Base-by-base conservation (phyloP, 2,329 filamentous ascomycete genomes). In the Penicillium sp. region DNA sequence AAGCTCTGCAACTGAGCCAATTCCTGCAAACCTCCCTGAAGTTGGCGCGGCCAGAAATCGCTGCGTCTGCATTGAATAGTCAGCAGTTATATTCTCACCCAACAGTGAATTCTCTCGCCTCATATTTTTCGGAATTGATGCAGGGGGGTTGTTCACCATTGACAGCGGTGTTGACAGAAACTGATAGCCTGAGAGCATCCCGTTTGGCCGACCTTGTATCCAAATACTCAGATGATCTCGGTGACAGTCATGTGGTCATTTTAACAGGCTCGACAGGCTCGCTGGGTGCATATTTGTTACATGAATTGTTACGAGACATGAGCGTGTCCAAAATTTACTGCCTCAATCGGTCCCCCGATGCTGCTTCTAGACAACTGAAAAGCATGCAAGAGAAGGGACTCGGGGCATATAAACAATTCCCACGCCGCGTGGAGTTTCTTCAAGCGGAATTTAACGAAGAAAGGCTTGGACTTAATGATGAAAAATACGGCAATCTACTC, bases 401-500 rank as follows among this genome's bases (percentile, higher is more conserved):
- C 11, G 10, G 5, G 10, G 13, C 5, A 43, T 43, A 27, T 9
- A 29, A 22, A 10, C 40, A 27, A 7, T 43, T 43, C 3, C 10
- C 43, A 3, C 42, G 47, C 75, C 40, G 4, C 58, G 65, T 78
- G 5, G 73, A 80, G 47, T 70, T 72, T 43, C 48, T 70, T 5
- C 55, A 62, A 4, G 61, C 62, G 2, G 54, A 68, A 5, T 57
- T 75, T 2, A 56, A 55, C 47, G 9, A 64, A 1, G 45, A 52
- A 4, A 49, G 60, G 3, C 55, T 75, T 4, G 72, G 71, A 1
- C 57, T 75, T 0, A 50, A 51, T 0, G 36, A 52, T 1, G 43
- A 54, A 1, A 63, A 53, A 10, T 73, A 71, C 54, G 43, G 54
- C 1, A 22, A 56, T 8, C 55, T 74, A 9, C 42, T 65, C 6